Conservation (phyloP, 2,329 filamentous ascomycete species). For the Botrytis cinerea region DNA sequence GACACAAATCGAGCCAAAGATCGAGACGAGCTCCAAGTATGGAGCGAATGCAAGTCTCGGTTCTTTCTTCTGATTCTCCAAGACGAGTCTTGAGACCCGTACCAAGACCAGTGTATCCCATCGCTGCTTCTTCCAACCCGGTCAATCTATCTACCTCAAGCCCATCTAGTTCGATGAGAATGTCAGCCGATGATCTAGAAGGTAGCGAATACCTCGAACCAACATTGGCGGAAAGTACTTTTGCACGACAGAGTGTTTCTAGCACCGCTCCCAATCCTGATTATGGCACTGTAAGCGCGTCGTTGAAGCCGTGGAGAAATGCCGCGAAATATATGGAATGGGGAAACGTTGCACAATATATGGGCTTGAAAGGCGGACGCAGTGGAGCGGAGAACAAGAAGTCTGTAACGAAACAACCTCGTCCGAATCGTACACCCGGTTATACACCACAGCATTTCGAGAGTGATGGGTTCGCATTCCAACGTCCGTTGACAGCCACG, state of each 20-base stretch:
- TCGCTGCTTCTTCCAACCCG: not conserved
- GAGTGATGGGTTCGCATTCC: not conserved
- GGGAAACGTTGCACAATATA: not conserved
- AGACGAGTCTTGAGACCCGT: not conserved
- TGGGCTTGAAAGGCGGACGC: not conserved
- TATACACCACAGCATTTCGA: not conserved
- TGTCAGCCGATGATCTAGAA: not conserved
- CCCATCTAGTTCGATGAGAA: not conserved
- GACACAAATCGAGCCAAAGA: not conserved
- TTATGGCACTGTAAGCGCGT: not conserved
- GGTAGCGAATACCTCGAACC: slow-evolving; percentile 11
- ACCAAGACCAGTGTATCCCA: not conserved
- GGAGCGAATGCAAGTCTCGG: not conserved
- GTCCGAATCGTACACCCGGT: too few species aligned
- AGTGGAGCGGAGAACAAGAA: not conserved
- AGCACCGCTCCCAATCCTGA: too few species aligned
- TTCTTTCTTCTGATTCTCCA: not conserved
- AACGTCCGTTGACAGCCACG: not conserved
- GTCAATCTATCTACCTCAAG: not conserved
- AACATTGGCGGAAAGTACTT: not conserved
- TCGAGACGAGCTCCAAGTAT: not conserved
- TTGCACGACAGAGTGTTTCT: not conserved
- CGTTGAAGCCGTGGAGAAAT: not conserved
- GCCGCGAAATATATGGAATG: not conserved
- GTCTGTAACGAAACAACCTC: not conserved